Evolutionary conservation across 164 flowering plant genomes (phyloP).

Genomic region (Piper longum): DNA sequence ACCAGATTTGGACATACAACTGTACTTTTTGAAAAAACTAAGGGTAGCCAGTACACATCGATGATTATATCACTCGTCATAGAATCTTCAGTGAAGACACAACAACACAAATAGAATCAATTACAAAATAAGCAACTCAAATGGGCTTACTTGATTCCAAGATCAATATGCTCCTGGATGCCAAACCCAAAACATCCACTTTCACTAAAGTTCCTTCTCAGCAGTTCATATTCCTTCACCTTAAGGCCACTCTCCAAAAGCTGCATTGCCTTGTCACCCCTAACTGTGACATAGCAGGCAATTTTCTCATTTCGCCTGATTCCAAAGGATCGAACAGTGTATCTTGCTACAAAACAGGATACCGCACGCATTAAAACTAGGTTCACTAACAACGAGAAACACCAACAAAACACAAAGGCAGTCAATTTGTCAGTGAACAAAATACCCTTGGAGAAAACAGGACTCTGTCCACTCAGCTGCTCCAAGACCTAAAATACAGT

Average conservation of each 20-base stretch:
- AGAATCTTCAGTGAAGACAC: background rate
- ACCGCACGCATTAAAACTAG: background rate
- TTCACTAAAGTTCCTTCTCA: conserved; percentile 45
- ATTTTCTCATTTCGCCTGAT: conserved; percentile 68
- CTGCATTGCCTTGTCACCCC: conserved; percentile 64
- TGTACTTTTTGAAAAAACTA: background rate
- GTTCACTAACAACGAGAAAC: background rate
- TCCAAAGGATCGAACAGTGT: conserved; percentile 52
- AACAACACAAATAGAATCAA: background rate
- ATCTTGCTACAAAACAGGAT: conserved; percentile 23
- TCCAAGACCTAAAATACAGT: conserved; percentile 8
- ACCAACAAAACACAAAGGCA: background rate
- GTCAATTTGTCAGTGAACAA: too few species aligned
- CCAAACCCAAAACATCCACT: conserved; percentile 52
- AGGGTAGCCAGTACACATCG: background rate
- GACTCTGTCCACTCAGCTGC: conserved; percentile 12
- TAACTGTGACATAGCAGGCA: conserved; percentile 61
- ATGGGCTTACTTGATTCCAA: conserved; percentile 43
- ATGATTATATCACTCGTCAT: background rate
- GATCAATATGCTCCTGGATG: conserved; percentile 53
- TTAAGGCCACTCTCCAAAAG: conserved; percentile 46
- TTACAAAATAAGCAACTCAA: background rate
- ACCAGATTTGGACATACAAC: too few species aligned
- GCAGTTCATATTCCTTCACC: conserved; percentile 43
- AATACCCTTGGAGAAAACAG: conserved; percentile 11